Evolutionary conservation across 129 eudicot genomes (phyloP), one percentile per base, ranked within the genome.

Genomic region (Escallonia herrerae): DNA sequence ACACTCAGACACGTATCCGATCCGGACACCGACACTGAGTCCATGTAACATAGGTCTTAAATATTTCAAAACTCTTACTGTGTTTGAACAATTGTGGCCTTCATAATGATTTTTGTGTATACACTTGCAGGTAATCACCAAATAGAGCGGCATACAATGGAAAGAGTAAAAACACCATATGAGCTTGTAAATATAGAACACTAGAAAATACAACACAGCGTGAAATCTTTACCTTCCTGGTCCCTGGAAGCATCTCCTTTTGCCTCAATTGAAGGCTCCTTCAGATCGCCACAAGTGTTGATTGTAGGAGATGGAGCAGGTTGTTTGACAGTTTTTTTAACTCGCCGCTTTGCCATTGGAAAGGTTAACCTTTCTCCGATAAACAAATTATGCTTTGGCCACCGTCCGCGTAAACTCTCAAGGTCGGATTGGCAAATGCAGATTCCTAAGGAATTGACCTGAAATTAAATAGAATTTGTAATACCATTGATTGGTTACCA

Each of bases 291-390:
- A 60, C 60, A 50, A 10, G 58, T 22, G 33, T 75, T 61, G 50
- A 56, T 69, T 58, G 44, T 54, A 51, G 83, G 75, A 57, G 82
- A 77, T 61, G 76, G 41, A 8, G 40, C 74, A 15, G 77, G 9
- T 67, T 65, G 63, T 62, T 74, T 77, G 14, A 44, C 62, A 65
- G 10, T 65, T 70, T 58, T 81, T 66, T 64, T 76, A 37, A 47
- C 67, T 71, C 75, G 81, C 66, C 79, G 72, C 71, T 70, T 81
- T 39, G 78, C 80, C 91, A 85, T 85, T 72, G 71, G 56, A 72
- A 61, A 13, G 41, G 37, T 13, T 15, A 15, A 51, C 5, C 37
- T 50, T 4, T 49, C 11, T 49, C 54, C 54, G 11, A 49, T 8
- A 49, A 49, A 49, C 54, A 0, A 1, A 22, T 0, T 22, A 22